A percentile compares a stretch with the other conserved stretches of the same genome.
phyloP scores from a whole-genome alignment of 2,329 filamentous ascomycete genomes.

The Trichoderma sp. region DNA sequence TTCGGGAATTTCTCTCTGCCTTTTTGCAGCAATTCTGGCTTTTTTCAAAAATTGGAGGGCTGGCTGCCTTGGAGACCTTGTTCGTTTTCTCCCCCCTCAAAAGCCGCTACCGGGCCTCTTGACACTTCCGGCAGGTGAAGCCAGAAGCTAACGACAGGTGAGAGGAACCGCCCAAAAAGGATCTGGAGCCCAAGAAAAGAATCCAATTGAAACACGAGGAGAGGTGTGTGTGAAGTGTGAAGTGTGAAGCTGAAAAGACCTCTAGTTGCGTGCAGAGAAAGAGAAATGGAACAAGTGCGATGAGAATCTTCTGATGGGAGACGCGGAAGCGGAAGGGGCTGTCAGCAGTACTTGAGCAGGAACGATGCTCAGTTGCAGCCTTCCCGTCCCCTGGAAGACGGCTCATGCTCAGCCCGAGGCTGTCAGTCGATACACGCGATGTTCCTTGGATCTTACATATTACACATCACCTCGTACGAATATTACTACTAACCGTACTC shows the following conservation, averaged over 20 bases:
- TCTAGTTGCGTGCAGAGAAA: neutral
- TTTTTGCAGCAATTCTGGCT: neutral
- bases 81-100: neutral
- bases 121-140: conserved; percentile 1
- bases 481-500: neutral
- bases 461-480: neutral
- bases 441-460: neutral
- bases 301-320: neutral
- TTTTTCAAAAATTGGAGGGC: neutral
- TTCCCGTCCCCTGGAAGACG: neutral
- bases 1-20: neutral
- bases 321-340: neutral
- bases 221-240: neutral
- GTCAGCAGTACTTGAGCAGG: neutral
- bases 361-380: neutral
- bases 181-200: neutral
- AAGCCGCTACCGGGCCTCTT: conserved; percentile 4
- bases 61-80: conserved; percentile 1
- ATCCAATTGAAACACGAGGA: neutral
- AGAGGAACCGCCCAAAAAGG: neutral
- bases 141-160: neutral
- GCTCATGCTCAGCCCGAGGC: neutral
- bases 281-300: neutral
- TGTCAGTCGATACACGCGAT: neutral
- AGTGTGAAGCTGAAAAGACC: neutral